Base-by-base conservation (phyloP, 2,329 filamentous ascomycete genomes). In the Colletotrichum higginsianum region DNA sequence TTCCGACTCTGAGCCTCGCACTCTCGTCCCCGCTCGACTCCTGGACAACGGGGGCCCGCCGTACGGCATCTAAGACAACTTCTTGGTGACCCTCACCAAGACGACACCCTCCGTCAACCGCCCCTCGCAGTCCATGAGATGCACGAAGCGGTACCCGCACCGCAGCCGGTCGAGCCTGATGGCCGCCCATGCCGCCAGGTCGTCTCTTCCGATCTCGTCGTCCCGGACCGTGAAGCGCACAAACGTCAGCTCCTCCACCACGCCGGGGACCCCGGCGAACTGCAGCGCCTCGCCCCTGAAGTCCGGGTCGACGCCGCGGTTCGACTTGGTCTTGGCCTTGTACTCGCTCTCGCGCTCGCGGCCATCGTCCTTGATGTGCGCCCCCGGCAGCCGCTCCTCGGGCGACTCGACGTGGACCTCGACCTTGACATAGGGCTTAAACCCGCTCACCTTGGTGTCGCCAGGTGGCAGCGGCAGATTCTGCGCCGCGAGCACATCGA, bases 221-320 rank as follows among this genome's bases (percentile, higher is more conserved):
- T 98, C 94, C 81, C 95, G 93, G 75, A 98, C 87, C 76, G 97
- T 94, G 85, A 98, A 94, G 77, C 93, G 87, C 65, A 94, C 86
- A 83, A 95, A 95, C 40, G 90, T 90, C 73, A 95, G 84, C 77
- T 92, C 89, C 63, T 93, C 89, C 11, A 93, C 86, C 1, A 94
- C 85, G 11, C 89, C 86, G 1, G 82, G 80, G 40, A 90, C 82
- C 0, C 80, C 80, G 23, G 85, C 82, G 75, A 94, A 94, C 42
- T 84, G 81, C 16, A 94, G 80, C 64, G 81, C 83, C 78, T 92
- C 87, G 1, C 84, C 85, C 49, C 80, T 82, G 74, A 93, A 93
- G 77, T 94, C 91, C 1, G 91, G 88, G 74, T 91, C 84, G 46
- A 86, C 82, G 11, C 92, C 90, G 75, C 85, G 86, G 71, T 85